These are phyloP conservation scores for Yarrowia deformans DNA, from an alignment of 805 yeast species.

Conservation along the genomic window DNA sequence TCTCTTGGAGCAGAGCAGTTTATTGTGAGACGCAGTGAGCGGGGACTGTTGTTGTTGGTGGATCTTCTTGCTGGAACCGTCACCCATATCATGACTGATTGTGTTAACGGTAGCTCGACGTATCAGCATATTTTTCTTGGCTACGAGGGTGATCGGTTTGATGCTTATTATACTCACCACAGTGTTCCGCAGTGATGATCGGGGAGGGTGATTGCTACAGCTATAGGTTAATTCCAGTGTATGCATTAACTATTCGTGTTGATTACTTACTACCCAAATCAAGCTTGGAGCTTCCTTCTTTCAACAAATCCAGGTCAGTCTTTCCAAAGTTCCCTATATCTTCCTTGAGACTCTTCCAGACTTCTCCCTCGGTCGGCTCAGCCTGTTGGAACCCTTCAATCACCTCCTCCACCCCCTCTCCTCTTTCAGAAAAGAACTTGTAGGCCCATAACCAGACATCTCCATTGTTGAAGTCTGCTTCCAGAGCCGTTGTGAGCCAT, in stretches of 20 bases:
- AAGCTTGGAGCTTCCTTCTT: neutral
- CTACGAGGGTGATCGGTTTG: no score
- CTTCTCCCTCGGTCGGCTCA: conserved; percentile 54
- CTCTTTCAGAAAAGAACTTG: conserved; percentile 53
- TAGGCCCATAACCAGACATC: conserved; percentile 78
- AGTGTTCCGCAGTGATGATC: no score
- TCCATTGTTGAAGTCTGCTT: conserved; percentile 65
- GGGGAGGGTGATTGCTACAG: no score
- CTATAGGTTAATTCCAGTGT: neutral
- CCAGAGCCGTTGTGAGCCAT: conserved; percentile 77
- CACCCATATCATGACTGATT: no score
- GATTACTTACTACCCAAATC: neutral
- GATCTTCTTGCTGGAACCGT: no score
- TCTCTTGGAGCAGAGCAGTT: no score
- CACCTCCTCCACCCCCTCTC: conserved; percentile 52
- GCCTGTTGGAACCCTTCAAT: conserved; percentile 53
- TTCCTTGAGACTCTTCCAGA: neutral
- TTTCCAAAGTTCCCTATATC: conserved; percentile 3
- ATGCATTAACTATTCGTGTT: neutral
- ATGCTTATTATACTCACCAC: no score
- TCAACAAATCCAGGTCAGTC: neutral
- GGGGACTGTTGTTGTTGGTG: no score
- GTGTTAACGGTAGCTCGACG: no score
- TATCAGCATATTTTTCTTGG: no score
- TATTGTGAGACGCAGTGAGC: no score